These are phyloP conservation scores for Eucalyptus curtisii DNA, from an alignment of 345 rosid genomes.

Conservation along the genomic window DNA sequence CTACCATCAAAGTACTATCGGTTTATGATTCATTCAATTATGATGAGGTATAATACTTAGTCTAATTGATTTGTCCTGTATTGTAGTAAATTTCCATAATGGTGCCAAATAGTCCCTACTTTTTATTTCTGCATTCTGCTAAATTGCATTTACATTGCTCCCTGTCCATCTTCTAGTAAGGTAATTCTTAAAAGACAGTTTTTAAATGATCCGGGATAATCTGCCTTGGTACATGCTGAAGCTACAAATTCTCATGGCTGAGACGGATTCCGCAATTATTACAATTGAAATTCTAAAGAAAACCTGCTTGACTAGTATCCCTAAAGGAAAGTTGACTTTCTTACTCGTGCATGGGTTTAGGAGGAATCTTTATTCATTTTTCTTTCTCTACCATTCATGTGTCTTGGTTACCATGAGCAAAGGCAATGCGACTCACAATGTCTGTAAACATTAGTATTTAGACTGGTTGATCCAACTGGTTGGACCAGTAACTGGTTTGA, in stretches of 20 bases:
- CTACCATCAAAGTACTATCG: conserved; percentile 68
- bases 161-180: background rate
- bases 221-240: background rate
- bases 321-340: background rate
- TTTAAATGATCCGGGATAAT: background rate
- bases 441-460: background rate
- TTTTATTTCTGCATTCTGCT: background rate
- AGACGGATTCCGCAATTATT: background rate
- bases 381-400: background rate
- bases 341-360: background rate
- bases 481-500: background rate
- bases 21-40: conserved; percentile 65
- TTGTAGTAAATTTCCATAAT: background rate
- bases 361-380: background rate
- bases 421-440: background rate
- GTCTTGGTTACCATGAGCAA: background rate
- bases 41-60: conserved; percentile 55
- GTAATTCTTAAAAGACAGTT: background rate
- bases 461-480: background rate
- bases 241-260: background rate
- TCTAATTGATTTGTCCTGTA: background rate
- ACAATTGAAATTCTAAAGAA: background rate
- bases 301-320: background rate
- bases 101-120: background rate
- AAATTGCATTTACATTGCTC: background rate